phyloP scores from a whole-genome alignment of 2,329 filamentous ascomycete species.

The Ophiostoma ulmi region DNA sequence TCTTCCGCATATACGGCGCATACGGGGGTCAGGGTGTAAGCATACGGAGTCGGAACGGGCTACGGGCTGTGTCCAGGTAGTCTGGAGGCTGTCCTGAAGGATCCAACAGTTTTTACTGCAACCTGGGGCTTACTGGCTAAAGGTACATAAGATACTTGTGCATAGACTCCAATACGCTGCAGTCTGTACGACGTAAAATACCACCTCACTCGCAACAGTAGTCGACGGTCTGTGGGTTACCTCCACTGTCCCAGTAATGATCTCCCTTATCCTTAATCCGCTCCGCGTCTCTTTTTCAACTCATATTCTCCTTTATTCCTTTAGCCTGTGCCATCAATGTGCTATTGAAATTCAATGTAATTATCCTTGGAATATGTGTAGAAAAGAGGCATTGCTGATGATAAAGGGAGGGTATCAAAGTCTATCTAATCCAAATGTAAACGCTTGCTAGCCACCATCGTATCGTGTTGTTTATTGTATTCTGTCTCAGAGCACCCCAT shows the following conservation, averaged over 20 bases:
- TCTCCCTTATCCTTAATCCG: background rate
- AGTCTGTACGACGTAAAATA: background rate
- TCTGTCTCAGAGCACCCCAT: background rate
- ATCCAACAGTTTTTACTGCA: background rate
- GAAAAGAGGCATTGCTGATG: background rate
- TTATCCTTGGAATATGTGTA: background rate
- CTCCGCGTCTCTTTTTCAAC: background rate
- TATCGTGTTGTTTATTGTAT: background rate
- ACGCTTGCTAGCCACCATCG: background rate
- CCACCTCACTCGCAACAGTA: background rate
- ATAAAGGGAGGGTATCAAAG: slow-evolving; percentile 1
- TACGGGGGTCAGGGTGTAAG: background rate
- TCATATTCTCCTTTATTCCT: background rate
- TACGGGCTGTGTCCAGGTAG: background rate
- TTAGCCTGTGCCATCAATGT: background rate
- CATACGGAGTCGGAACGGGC: background rate
- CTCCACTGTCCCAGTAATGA: background rate
- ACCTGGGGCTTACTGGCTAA: background rate
- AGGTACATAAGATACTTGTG: background rate
- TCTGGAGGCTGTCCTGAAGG: background rate
- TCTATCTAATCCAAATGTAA: background rate
- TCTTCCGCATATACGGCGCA: background rate
- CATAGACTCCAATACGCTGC: too few relatives aligned
- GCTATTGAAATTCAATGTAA: background rate
- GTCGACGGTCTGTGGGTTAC: background rate